Conservation (phyloP, 495 filamentous ascomycete species). For the Amniculicola lignicola region DNA sequence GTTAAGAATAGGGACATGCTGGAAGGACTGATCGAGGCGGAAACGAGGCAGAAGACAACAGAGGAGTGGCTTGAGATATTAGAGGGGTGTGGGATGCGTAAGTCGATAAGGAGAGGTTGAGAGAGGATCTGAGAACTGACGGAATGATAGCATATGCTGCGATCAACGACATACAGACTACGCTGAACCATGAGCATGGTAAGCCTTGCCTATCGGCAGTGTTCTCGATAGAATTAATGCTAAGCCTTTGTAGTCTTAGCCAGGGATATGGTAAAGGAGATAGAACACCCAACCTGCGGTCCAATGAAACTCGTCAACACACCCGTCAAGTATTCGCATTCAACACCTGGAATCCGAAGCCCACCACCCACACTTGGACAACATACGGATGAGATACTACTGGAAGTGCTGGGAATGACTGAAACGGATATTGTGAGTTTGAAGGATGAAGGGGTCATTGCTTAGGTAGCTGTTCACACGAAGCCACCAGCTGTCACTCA, state of each 20-base stretch:
- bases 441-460: conserved; percentile 65
- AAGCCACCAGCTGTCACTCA: too few species aligned
- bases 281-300: conserved; percentile 79
- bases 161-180: conserved; percentile 84
- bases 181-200: conserved; percentile 81
- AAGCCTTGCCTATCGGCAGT: conserved; percentile 2
- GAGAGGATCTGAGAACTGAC: neutral
- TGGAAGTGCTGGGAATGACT: conserved; percentile 61
- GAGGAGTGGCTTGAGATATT: conserved; percentile 82
- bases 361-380: conserved; percentile 85
- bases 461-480: too few species aligned
- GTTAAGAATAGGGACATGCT: conserved; percentile 75
- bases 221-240: neutral
- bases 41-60: conserved; percentile 75
- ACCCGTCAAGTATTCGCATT: conserved; percentile 91
- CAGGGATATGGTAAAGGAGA: conserved; percentile 80
- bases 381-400: conserved; percentile 84
- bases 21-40: conserved; percentile 70
- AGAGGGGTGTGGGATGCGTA: conserved; percentile 79
- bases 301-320: conserved; percentile 87
- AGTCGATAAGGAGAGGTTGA: neutral
- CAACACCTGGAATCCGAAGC: conserved; percentile 69
- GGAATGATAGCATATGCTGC: conserved; percentile 69
- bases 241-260: conserved; percentile 58
- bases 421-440: conserved; percentile 60